A percentile compares a stretch with the other conserved stretches of the same genome.
phyloP scores from a whole-genome alignment of 2,329 filamentous ascomycete species.

The Xylariaceae sp. region DNA sequence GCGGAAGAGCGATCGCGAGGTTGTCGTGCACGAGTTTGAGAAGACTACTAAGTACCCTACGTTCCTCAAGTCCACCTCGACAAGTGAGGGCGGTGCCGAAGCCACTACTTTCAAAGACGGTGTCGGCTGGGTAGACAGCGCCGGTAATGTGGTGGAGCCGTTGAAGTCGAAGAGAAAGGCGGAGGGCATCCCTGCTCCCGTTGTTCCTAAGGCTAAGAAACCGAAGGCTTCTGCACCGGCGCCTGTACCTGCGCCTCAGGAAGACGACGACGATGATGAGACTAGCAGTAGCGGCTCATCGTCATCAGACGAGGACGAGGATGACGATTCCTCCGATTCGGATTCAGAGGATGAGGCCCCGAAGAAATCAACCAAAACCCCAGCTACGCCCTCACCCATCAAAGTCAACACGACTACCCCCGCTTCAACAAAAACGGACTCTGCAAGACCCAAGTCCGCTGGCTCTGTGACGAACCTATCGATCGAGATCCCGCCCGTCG shows the following conservation, averaged over 20 bases:
- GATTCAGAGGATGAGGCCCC: conserved; percentile 27
- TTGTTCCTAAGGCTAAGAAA: conserved; percentile 14
- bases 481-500: conserved; percentile 50
- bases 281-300: conserved; percentile 38
- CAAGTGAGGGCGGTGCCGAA: conserved; percentile 37
- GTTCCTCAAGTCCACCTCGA: conserved; percentile 61
- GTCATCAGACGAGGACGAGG: conserved; percentile 31
- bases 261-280: conserved; percentile 31
- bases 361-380: conserved; percentile 20
- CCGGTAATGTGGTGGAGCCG: conserved; percentile 68
- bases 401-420: conserved; percentile 23
- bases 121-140: conserved; percentile 79
- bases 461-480: conserved; percentile 46
- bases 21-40: conserved; percentile 82
- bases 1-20: conserved; percentile 52
- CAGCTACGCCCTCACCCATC: conserved; percentile 18
- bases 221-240: conserved; percentile 5
- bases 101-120: conserved; percentile 70
- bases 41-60: conserved; percentile 77
- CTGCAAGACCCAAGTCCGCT: conserved; percentile 45
- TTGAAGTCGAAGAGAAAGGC: conserved; percentile 37
- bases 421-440: conserved; percentile 27
- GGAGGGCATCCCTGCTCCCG: conserved; percentile 25
- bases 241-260: conserved; percentile 1
- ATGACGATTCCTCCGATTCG: conserved; percentile 23